Evolutionary conservation across 2,329 filamentous ascomycete genomes (phyloP).

Genomic region (Aspergillus pseudotamarii): DNA sequence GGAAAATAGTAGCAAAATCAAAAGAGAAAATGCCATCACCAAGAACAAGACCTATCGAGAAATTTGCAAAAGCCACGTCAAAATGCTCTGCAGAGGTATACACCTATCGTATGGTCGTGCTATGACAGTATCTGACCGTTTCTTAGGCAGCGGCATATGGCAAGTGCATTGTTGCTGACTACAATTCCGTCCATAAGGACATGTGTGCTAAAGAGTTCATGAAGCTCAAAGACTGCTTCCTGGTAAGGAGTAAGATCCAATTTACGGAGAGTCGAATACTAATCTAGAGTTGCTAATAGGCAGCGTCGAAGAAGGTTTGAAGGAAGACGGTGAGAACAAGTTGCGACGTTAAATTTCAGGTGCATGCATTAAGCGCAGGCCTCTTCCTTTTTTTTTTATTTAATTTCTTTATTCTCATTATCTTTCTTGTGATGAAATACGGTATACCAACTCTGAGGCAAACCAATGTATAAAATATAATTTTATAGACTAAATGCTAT

Average conservation of each 20-base stretch:
- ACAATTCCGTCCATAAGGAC: constrained; percentile 86
- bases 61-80: constrained; percentile 65
- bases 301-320: constrained; percentile 55
- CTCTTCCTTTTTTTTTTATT: not conserved
- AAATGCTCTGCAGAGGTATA: constrained; percentile 68
- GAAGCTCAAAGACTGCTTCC: constrained; percentile 80
- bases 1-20: not conserved
- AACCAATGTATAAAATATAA: not conserved
- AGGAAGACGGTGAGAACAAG: constrained; percentile 3
- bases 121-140: constrained; percentile 17
- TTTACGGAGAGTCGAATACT: constrained; percentile 3
- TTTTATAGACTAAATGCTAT: constrained; percentile 14
- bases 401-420: not conserved
- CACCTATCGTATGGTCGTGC: constrained; percentile 4
- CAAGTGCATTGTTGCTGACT: constrained; percentile 87
- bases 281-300: constrained; percentile 38
- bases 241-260: constrained; percentile 58
- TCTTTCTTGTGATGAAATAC: not conserved
- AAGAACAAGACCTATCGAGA: constrained; percentile 67
- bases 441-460: not conserved
- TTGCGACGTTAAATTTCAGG: not conserved
- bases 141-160: constrained; percentile 79
- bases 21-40: constrained; percentile 43
- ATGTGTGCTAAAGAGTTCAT: constrained; percentile 87
- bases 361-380: not conserved